Conservation (phyloP, 345 rosid species). For the Salix suchowensis region DNA sequence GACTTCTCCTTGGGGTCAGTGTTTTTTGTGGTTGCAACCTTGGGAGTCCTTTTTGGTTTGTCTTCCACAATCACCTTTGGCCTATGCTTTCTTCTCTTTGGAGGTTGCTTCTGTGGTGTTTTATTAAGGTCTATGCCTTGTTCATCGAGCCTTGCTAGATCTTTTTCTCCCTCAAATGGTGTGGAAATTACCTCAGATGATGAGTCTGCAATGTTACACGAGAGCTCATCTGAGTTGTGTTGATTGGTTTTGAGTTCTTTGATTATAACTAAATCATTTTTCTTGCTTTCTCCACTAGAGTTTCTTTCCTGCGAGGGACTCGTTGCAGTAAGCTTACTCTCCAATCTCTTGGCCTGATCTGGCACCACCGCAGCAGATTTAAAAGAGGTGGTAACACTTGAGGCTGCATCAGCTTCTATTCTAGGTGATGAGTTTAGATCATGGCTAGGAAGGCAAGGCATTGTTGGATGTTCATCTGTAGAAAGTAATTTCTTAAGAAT, state of each 20-base stretch:
- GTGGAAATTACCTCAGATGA: constrained; percentile 30
- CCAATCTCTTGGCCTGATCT: constrained; percentile 23
- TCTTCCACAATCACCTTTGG: constrained; percentile 72
- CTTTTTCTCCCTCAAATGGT: constrained; percentile 35
- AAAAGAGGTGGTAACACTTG: constrained; percentile 22
- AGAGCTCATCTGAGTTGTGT: constrained; percentile 25
- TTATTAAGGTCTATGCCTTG: constrained; percentile 58
- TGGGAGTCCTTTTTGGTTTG: constrained; percentile 45
- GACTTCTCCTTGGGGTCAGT: constrained; percentile 31
- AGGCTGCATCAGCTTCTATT: constrained; percentile 36
- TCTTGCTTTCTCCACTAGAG: constrained; percentile 26
- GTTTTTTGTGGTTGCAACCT: constrained; percentile 35
- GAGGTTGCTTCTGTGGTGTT: constrained; percentile 65
- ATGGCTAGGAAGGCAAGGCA: constrained; percentile 31
- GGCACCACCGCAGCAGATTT: constrained; percentile 36
- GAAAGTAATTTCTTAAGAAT: neutral
- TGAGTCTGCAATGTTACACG: constrained; percentile 41
- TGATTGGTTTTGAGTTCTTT: constrained; percentile 21
- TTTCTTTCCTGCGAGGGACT: constrained; percentile 11
- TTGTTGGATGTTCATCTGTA: constrained; percentile 51
- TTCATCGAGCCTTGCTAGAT: constrained; percentile 18
- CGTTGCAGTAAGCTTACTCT: constrained; percentile 11
- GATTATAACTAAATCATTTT: constrained; percentile 17
- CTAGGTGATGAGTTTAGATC: constrained; percentile 46
- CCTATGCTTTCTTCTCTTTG: constrained; percentile 71